Base-by-base conservation (phyloP, 208 protist genomes). In the Leishmania aethiopica region DNA sequence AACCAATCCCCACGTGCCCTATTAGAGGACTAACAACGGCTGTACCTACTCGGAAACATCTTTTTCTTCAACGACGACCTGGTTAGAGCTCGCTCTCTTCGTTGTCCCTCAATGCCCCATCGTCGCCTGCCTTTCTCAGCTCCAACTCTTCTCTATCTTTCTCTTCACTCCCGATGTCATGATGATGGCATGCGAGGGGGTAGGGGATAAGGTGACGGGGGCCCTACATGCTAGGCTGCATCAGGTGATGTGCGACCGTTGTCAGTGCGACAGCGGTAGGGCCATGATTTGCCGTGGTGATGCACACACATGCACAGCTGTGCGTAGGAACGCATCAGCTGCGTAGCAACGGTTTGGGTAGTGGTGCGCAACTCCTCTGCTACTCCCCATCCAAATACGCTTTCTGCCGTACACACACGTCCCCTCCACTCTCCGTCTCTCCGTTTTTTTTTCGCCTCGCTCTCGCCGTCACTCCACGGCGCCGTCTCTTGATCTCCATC, bases 401-500 rank as follows among this genome's bases (percentile, higher is more conserved):
- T 37, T 28, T 40, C n/a, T 40, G n/a, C 22, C 42, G 17, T 72
- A 15, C 42, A 2, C 72, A 42, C 45, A 0, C 47, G 42, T 55
- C 60, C 47, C 53, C 53, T 72, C 3, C 51, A 60, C 49, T 66
- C 47, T n/a, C 28, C 45, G 17, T 57, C 40, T 82, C 62, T 75
- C 35, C 72, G 8, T 47, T 78, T 35, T 0, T 67, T 51, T 51
- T 2, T 40, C 10, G 35, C 6, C 37, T 77, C n/a, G 7, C 49
- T 51, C 51, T 77, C 32, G 13, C 35, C 62, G 13, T 8, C 80
- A 57, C 32, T 80, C 53, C 3, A 40, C 47, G 0, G 37, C 35
- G 51, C 78, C 72, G 13, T 78, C 59, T 85, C 67, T 78, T 19
- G 77, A 32, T 59, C 81, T 57, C 49, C 53, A 19, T 49, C 62